A percentile compares a stretch with the other conserved stretches of the same genome.
phyloP scores from a whole-genome alignment of 1,284 basidiomycete genomes.

The Cerioporus squamosus region DNA sequence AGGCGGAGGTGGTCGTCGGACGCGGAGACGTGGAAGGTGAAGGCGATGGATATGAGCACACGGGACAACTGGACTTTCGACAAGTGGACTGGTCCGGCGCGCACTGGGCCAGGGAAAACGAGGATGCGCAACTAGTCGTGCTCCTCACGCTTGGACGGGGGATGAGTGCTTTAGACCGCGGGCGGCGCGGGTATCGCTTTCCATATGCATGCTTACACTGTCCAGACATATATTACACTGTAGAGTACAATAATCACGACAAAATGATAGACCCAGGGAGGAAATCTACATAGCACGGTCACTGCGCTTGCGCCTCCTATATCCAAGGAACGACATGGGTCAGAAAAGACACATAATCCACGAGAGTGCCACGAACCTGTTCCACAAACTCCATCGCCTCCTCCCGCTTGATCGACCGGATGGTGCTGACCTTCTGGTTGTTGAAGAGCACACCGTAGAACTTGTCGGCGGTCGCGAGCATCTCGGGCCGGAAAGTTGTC shows the following conservation, averaged over 20 bases:
- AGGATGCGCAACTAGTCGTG: no score
- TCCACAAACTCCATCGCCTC: constrained; percentile 92
- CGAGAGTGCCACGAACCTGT: constrained; percentile 52
- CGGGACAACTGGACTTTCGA: constrained; percentile 27
- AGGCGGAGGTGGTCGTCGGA: constrained; percentile 19
- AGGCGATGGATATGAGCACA: constrained; percentile 19
- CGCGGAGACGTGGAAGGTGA: constrained; percentile 30
- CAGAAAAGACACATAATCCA: neutral
- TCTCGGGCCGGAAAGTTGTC: constrained; percentile 97
- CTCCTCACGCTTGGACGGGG: no score
- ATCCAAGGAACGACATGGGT: neutral
- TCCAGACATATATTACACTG: no score
- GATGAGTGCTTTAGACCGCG: no score
- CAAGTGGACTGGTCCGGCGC: constrained; percentile 13
- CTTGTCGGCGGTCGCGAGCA: constrained; percentile 93
- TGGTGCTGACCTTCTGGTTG: constrained; percentile 91
- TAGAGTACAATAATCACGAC: no score
- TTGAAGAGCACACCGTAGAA: constrained; percentile 99
- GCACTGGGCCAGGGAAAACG: no score
- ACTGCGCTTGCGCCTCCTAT: constrained; percentile 63
- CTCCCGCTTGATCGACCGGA: constrained; percentile 80
- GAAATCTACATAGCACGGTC: no score
- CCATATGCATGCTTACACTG: no score
- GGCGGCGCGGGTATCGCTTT: no score
- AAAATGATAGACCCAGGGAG: no score